Conservation (phyloP, 495 filamentous ascomycete species). For the Annulohypoxylon maeteangense region DNA sequence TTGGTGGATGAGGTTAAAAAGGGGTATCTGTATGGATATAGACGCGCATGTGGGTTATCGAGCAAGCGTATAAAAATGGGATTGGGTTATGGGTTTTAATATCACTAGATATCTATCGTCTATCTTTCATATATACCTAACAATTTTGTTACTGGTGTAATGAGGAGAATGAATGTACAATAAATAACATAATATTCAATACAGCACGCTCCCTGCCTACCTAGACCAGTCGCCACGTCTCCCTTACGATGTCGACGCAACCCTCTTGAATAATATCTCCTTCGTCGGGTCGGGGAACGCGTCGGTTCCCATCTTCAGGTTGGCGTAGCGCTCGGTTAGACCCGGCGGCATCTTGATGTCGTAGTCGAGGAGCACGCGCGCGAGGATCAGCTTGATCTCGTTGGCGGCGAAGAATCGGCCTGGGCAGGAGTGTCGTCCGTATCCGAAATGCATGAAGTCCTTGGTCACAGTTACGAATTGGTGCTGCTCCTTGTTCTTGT, state of each 20-base stretch:
- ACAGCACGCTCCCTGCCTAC: neutral
- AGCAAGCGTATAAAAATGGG: neutral
- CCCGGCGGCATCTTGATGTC: constrained; percentile 51
- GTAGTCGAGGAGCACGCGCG: constrained; percentile 52
- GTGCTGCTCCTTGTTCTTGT: constrained; percentile 47
- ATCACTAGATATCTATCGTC: neutral
- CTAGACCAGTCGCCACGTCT: too few species aligned
- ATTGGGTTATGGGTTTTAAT: neutral
- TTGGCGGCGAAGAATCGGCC: constrained; percentile 60
- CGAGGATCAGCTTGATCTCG: constrained; percentile 57
- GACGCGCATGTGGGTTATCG: neutral
- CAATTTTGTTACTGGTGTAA: neutral
- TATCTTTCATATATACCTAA: neutral
- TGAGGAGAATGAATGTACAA: neutral
- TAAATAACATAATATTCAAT: neutral
- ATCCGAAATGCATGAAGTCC: constrained; percentile 57
- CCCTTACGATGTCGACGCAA: constrained; percentile 5
- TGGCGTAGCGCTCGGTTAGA: constrained; percentile 40
- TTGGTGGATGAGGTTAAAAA: neutral
- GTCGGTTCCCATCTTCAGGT: constrained; percentile 31
- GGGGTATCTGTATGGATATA: neutral
- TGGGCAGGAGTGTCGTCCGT: constrained; percentile 59
- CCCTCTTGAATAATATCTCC: constrained; percentile 44
- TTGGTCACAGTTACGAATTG: constrained; percentile 58
- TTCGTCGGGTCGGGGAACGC: constrained; percentile 45